Evolutionary conservation across 768 basidiomycete genomes (phyloP), one percentile per base, ranked within the genome.

Genomic region (Dictyophora rubrovolvata): DNA sequence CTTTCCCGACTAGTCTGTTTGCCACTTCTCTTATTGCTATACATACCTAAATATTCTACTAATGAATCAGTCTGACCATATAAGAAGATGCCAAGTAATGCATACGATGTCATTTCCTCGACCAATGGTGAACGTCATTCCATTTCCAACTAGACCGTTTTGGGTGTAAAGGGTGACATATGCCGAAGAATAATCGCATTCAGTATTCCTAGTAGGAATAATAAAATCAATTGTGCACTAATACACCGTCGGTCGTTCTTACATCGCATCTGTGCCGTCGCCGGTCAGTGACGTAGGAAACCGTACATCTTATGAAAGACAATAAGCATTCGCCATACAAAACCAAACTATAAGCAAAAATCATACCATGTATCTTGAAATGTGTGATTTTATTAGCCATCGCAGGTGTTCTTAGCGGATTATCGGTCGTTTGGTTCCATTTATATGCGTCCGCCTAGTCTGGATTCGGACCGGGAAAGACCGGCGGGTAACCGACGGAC

Each of bases 191-290:
- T 96, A 96, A 73, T 96, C 94, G 72, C 93, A 95, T 58, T 91
- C 90, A 34, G 88, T 87, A 71, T 96, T 95, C 92, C 89, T 91
- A 61, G 23, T n/a, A 50, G 5, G 21, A 16, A 10, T 18, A 22
- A 50, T n/a, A n/a, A 16, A 20, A 12, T 22, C 28, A 49, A 1
- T 17, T 42, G 28, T 28, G 16, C 16, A 36, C 0, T 48, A 48
- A 4, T 8, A n/a, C 35, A 23, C 18, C 23, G 34, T 47, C 16
- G 33, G n/a, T 9, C 54, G 20, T 36, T 67, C 77, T 64, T 67
- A 88, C 90, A 94, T 95, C 8, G 93, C 93, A 75, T 96, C 93
- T 33, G 91, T 87, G 6, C 93, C 93, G 77, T 94, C 93, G 23
- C 92, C 92, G 9, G 87, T 84, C 48, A 94, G 71, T 20, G 89